Evolutionary conservation across 169 alveolate species (phyloP), one percentile per base, ranked within the genome.

Genomic region (Eimeria maxima): DNA sequence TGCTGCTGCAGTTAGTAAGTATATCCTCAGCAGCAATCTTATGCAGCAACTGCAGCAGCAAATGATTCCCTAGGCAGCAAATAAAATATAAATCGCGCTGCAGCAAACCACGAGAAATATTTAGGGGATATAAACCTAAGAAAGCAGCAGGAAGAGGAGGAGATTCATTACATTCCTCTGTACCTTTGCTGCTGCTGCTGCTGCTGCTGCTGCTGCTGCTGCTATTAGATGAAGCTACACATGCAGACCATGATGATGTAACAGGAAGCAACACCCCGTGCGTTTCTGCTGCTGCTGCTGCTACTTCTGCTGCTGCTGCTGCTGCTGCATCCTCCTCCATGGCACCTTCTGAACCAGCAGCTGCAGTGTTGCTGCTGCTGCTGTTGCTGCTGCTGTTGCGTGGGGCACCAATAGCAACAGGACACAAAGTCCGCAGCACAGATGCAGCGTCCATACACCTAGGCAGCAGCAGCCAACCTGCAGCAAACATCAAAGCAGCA

Each of bases 401-500:
- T 13, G 38, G 60, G n/a, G 27, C 20, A 65, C 89, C 89, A 45
- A 78, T 47, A 22, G 89, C 60, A 38, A 22, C 65, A 22, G 89
- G 5, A 27, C 67, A 14, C n/a, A 78, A 29, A 18, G 89, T 65
- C 89, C 47, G 8, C 33, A 78, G n/a, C 7, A 78, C 60, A 44
- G 89, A 60, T 18, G 89, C 60, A 20, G 67, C 29, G 63, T 78
- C 65, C 89, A 78, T 78, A 44, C 89, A 78, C 55, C 89, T 78
- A 24, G 89, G 89, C 44, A 78, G 89, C 89, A 78, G 65, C 60
- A 78, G 89, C 89, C 84, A 73, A 4, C 84, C 84, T 73, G 84
- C 33, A 38, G 89, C 89, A 78, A 45, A 50, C 57, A 5, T 5
- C 57, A 50, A 11, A 5, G 57, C 57, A 50, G 57, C 57, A 50